Conservation (phyloP, 108 stramenopile species). For the Pseudonitzschia pungens region DNA sequence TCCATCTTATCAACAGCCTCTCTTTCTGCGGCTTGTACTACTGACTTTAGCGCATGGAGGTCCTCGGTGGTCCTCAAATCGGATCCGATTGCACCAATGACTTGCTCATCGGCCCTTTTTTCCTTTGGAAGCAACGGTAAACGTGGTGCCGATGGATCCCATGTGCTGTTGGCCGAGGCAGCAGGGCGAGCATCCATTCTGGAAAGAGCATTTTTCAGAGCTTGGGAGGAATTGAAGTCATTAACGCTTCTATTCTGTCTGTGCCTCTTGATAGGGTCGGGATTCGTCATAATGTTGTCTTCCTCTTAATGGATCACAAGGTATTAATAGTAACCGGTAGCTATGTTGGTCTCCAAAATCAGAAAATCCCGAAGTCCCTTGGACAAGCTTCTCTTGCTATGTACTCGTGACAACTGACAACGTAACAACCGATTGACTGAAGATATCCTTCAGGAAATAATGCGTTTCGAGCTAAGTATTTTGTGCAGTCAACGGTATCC, state of each 20-base stretch:
- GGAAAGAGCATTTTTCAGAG: constrained; percentile 24
- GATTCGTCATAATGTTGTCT: constrained; percentile 7
- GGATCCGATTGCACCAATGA: constrained; percentile 21
- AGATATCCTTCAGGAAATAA: no score
- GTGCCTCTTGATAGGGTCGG: not conserved
- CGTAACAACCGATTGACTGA: no score
- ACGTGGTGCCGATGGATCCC: not conserved
- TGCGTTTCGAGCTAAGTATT: no score
- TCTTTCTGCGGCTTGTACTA: not conserved
- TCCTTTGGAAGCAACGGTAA: not conserved
- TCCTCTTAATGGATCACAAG: not conserved
- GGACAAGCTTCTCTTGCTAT: no score
- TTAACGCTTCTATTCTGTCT: constrained; percentile 20
- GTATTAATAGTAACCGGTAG: not conserved
- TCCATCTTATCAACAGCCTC: not conserved
- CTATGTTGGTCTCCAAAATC: not conserved
- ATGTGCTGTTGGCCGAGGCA: not conserved
- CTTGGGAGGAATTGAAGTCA: constrained; percentile 22
- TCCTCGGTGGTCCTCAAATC: constrained; percentile 3
- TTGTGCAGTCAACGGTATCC: no score
- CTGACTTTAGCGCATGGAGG: not conserved
- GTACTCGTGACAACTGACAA: no score
- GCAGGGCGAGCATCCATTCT: constrained; percentile 12
- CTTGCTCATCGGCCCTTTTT: not conserved
- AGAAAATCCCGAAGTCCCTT: no score